Percentiles rank a stretch among this genome's conserved stretches.
These are phyloP conservation scores for Entophlyctis luteolus DNA, from an alignment of 192 early-diverging fungal genomes.

Conservation along the genomic window DNA sequence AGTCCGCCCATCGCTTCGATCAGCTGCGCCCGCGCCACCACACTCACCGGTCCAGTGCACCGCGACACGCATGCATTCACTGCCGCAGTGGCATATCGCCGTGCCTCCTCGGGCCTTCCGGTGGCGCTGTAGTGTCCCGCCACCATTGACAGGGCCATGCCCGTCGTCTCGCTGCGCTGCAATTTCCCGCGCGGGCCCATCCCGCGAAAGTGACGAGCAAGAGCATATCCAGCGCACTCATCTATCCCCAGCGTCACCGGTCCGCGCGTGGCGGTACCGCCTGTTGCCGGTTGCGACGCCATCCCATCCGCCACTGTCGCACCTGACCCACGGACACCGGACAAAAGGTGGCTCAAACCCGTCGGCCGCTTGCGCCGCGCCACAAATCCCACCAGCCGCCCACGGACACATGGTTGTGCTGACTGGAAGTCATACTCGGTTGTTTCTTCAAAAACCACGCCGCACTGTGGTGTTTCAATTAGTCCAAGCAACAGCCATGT, in stretches of 20 bases:
- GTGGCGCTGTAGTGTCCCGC: conserved; percentile 47
- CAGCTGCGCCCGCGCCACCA: conserved; percentile 38
- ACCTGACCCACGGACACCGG: not conserved
- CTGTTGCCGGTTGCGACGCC: too few species aligned
- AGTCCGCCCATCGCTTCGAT: conserved; percentile 37
- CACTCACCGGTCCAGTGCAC: conserved; percentile 22
- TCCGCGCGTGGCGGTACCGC: too few species aligned
- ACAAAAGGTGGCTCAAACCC: conserved; percentile 32
- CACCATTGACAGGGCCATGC: conserved; percentile 30
- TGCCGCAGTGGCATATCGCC: conserved; percentile 46
- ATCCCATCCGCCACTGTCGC: not conserved
- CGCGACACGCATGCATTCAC: conserved; percentile 35
- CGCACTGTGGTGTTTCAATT: conserved; percentile 29
- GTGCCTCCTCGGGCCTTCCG: conserved; percentile 44
- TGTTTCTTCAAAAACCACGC: conserved; percentile 43
- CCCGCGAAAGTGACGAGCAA: conserved; percentile 48
- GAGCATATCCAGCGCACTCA: conserved; percentile 42
- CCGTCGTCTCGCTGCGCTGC: conserved; percentile 27
- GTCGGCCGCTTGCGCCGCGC: conserved; percentile 34
- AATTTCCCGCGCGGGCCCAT: conserved; percentile 47
- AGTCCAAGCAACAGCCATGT: not conserved
- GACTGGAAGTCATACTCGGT: conserved; percentile 44
- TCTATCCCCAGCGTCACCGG: conserved; percentile 30
- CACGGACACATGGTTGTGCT: conserved; percentile 26
- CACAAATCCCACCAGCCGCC: conserved; percentile 32